Evolutionary conservation across 768 basidiomycete genomes (phyloP), one percentile per base, ranked within the genome.

Genomic region (Amanita phalloides): DNA sequence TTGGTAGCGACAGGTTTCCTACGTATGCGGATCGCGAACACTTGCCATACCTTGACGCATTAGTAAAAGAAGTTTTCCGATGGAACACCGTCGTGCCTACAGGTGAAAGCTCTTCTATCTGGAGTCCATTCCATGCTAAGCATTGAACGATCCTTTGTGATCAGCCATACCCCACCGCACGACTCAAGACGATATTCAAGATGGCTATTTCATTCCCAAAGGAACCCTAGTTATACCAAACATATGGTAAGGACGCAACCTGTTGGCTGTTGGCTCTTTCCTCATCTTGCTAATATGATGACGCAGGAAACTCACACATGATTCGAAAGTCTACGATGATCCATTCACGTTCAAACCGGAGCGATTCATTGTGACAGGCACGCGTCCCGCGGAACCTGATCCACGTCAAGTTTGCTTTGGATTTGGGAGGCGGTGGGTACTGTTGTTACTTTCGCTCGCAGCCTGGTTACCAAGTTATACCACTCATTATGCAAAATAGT

Each of bases 381-480:
- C 62, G 48, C 65, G 63, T 45, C 56, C 63, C 41, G 72, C 72
- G 28, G 78, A 83, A 58, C 61, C 58, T 17, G 82, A 84, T 62
- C 80, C 82, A 54, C 77, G 77, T 50, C 71, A 71, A 45, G 61
- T 81, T 44, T 81, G 77, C 58, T 87, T 85, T 64, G 84, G 84
- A 6, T 87, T 84, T 59, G 84, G 84, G 45, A 70, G 84, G 65
- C 75, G 84, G 75, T 74, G 54, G 54, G 73, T 65, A 32, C 26
- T 46, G 45, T 8, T 30, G 44, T 51, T 51, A 36, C 8, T 53
- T 46, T 46, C 49, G 32, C 47, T 46, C 32, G 42, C 21, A 21
- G 17, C 45, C 44, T 38, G 41, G 32, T 43, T 45, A 48, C 28
- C 48, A 36, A 49, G 43, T 53, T 44, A 26, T 23, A 42, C 44